These are phyloP conservation scores for Ceratocystis eucalypticola DNA, from an alignment of 2,329 filamentous ascomycete genomes.

Conservation along the genomic window DNA sequence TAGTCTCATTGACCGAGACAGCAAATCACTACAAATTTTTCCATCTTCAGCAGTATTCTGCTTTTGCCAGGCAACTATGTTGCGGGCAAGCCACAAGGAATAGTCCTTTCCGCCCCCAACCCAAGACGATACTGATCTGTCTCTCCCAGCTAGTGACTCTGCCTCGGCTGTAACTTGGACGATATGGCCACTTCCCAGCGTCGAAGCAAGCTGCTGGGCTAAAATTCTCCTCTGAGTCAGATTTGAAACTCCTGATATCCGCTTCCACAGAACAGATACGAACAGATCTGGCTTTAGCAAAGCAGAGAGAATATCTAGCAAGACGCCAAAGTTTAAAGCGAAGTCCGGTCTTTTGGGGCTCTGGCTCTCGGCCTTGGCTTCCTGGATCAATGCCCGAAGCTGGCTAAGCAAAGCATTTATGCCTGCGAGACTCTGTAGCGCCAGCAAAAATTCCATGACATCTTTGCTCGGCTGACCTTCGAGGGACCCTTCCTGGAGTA, in stretches of 20 bases:
- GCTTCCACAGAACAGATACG: slow-evolving; percentile 18
- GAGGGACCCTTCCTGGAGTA: slow-evolving; percentile 37
- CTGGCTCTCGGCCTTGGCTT: slow-evolving; percentile 31
- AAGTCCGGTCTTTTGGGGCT: slow-evolving; percentile 31
- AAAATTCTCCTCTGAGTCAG: slow-evolving; percentile 26
- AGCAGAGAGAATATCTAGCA: slow-evolving; percentile 32
- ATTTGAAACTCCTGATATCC: slow-evolving; percentile 18
- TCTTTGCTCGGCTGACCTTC: slow-evolving; percentile 25
- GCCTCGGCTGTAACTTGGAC: slow-evolving; percentile 43
- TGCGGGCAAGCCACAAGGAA: slow-evolving; percentile 56
- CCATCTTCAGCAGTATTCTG: slow-evolving; percentile 26
- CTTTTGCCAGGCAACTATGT: slow-evolving; percentile 38
- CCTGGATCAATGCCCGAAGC: slow-evolving; percentile 47
- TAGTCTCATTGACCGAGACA: slow-evolving; percentile 50
- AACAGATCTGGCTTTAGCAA: slow-evolving; percentile 9
- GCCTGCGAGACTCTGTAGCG: slow-evolving; percentile 60
- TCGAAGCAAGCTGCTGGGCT: slow-evolving; percentile 32
- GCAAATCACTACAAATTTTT: slow-evolving; percentile 34
- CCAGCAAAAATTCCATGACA: slow-evolving; percentile 42
- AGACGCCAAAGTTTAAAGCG: slow-evolving; percentile 31
- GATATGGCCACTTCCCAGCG: slow-evolving; percentile 38
- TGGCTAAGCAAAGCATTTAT: slow-evolving; percentile 64
- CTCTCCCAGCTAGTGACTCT: slow-evolving; percentile 20
- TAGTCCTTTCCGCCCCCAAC: slow-evolving; percentile 51
- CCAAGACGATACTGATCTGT: slow-evolving; percentile 34